Evolutionary conservation across 176 grass and related monocot genomes (phyloP).

Genomic region (Hyparrhenia diplandra): DNA sequence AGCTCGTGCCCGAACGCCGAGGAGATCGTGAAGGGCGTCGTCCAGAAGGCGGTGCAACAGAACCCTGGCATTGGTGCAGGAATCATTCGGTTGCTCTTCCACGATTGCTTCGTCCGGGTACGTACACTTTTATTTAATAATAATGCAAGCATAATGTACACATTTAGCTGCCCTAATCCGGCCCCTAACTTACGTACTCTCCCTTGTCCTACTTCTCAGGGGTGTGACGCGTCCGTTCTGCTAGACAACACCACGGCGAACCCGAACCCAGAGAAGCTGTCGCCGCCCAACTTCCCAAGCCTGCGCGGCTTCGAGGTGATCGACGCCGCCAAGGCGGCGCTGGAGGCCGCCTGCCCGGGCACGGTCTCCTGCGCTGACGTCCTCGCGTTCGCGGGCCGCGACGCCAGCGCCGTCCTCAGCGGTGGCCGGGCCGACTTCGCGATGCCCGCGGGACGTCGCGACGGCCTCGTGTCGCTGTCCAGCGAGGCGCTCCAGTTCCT

Average conservation of each 20-base stretch:
- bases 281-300: conserved; percentile 12
- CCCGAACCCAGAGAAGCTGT: conserved; percentile 30
- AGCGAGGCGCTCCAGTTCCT: neutral
- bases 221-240: neutral
- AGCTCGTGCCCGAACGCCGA: conserved; percentile 19
- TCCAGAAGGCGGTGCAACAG: neutral
- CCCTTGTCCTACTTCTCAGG: neutral
- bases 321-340: conserved; percentile 29
- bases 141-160: too few relatives aligned
- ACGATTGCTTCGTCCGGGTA: conserved; percentile 42
- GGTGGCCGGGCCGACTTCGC: neutral
- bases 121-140: neutral
- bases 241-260: neutral
- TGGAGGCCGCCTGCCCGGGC: conserved; percentile 14
- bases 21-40: neutral
- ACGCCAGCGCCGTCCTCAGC: conserved; percentile 9
- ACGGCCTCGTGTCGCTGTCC: conserved; percentile 9
- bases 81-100: conserved; percentile 42
- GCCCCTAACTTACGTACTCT: too few relatives aligned
- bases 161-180: too few relatives aligned
- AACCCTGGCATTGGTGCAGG: conserved; percentile 27
- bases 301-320: conserved; percentile 46
- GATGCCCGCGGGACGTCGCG: conserved; percentile 24
- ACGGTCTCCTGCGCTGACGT: conserved; percentile 40
- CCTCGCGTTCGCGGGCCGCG: conserved; percentile 22